phyloP scores from a whole-genome alignment of 345 rosid species.

The Melaleuca alternifolia region DNA sequence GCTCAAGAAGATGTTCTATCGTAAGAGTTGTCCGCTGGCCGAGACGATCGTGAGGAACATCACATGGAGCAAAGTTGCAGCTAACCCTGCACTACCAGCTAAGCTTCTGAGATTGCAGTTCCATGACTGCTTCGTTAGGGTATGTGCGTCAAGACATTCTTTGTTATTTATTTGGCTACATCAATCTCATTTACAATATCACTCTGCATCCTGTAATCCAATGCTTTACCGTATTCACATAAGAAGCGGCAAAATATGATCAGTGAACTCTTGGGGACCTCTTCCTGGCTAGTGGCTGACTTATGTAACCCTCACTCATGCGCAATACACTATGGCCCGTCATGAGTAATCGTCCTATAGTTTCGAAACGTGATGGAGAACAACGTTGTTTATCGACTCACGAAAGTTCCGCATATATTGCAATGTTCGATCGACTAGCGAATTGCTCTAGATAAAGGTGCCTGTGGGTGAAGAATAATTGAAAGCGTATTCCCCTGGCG shows the following conservation, averaged over 20 bases:
- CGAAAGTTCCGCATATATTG: background rate
- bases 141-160: background rate
- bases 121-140: slow-evolving; percentile 7
- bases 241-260: too few species aligned
- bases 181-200: background rate
- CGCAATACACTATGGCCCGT: background rate
- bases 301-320: background rate
- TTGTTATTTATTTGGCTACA: background rate
- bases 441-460: background rate
- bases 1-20: background rate
- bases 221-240: background rate
- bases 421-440: background rate
- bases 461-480: background rate
- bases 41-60: background rate
- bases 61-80: background rate
- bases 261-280: background rate
- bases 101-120: background rate
- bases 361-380: background rate
- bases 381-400: background rate
- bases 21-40: background rate
- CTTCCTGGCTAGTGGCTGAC: background rate
- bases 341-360: background rate
- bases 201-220: background rate
- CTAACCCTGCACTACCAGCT: background rate
- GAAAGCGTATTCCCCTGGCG: background rate